Evolutionary conservation across 352 stramenopile genomes (phyloP), one percentile per base, ranked within the genome.

Genomic region (Peronospora farinosa): DNA sequence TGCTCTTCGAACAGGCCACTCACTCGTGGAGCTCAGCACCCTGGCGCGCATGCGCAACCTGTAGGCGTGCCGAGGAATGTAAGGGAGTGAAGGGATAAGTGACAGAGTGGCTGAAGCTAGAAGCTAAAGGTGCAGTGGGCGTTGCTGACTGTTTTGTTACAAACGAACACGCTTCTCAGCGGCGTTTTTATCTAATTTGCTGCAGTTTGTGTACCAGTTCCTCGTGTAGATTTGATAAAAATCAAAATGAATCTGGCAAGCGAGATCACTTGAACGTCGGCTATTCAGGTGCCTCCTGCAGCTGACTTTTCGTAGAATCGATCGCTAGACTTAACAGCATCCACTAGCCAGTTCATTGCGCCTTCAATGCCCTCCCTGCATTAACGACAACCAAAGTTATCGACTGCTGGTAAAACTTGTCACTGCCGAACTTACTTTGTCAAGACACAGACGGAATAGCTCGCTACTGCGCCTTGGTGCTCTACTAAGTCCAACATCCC

Each of bases 1-100:
- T 62, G 88, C 92, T 44, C 72, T 96, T 58, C 97, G 96, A 73
- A 94, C 91, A 21, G 94, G 79, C 58, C 75, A 88, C 62, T 88
- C 75, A 38, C 75, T 91, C 45, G 74, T 86, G 28, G 80, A 91
- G 56, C 66, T 91, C 57, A 89, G 73, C 60, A 88, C 79, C 41
- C 59, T 91, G 39, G 78, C 78, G 48, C 74, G 77, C 48, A 72
- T 60, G 37, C 77, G 80, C 54, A 85, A 80, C 60, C 52, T 90
- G 65, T 90, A 86, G 44, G 47, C 30, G 28, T 36, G 50, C 31
- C 48, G 40, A 32, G 42, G 28, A 54, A 55, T 25, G 19, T 54
- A 62, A 53, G 47, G 54, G 16, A 52, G 16, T 50, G 31, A 37
- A 43, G 7, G 28, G 10, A 32, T 12, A 13, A 56, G 42, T 48